Base-by-base conservation (phyloP, 1,284 basidiomycete genomes). In the Leccinum holopus region DNA sequence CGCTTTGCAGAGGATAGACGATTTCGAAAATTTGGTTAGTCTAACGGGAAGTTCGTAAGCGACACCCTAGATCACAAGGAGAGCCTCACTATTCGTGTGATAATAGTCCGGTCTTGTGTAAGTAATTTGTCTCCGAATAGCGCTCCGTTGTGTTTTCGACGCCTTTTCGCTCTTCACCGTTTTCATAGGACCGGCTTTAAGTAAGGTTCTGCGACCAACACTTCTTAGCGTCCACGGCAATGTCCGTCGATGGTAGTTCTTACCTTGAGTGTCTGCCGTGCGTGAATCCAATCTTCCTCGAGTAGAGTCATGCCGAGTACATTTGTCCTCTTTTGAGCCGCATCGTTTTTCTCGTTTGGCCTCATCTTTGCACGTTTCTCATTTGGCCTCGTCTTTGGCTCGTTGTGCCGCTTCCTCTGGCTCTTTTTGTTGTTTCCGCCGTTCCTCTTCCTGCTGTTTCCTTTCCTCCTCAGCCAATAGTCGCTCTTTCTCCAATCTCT, bases 101-200 rank as follows among this genome's bases (percentile, higher is more conserved):
- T 92, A n/a, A 87, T 82, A 47, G 82, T 74, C 2, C 79, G 69
- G 54, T 95, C 91, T 68, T 94, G 93, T 11, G 94, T 95, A 39
- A 98, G 80, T 75, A 61, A 99, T 95, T 70, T 90, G 84, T 56
- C 96, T 86, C 64, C 97, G 92, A 39, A 86, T 82, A 55, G 79
- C 81, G 58, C 79, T 84, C 84, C 87, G 88, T 37, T 79, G 74
- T 2, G 84, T 73, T 73, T 86, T 88, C 61, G 82, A 65, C 8
- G 78, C 78, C 60, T 83, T 79, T 72, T 91, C 80, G 3, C 74
- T 79, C 72, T 97, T 95, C 60, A 96, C 87, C 9, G 75, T 72
- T 52, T 84, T 86, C 75, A 97, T 87, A n/a, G 91, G 82, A 9
- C 87, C 82, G 1, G 75, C 72, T 79, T 98, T 98, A 66, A 97